Evolutionary conservation across 139 green algal species (phyloP).

Genomic region (Coelastrella sp.): DNA sequence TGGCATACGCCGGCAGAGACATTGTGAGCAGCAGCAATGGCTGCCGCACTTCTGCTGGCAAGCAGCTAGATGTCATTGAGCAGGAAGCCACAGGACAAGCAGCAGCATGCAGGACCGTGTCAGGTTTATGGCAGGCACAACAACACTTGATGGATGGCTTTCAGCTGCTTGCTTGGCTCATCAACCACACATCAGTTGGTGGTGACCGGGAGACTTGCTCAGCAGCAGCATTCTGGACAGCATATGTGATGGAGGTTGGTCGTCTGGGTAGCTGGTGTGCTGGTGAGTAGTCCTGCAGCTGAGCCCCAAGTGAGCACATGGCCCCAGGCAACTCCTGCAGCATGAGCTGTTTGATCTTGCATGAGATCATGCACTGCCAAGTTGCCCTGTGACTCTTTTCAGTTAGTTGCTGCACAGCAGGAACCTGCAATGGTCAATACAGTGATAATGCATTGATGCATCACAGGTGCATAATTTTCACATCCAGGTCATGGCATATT

Average conservation of each 20-base stretch:
- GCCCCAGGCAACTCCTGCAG: background rate
- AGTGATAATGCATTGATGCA: background rate
- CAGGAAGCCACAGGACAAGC: background rate
- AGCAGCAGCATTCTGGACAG: slow-evolving; percentile 11
- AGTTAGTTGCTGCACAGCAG: background rate
- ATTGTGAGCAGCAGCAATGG: background rate
- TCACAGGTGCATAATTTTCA: background rate
- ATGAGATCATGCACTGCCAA: background rate
- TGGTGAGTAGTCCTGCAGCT: background rate
- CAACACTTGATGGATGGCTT: background rate
- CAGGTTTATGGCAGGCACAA: background rate
- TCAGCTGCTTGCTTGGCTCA: background rate
- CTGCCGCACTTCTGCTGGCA: background rate
- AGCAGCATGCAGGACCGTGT: slow-evolving; percentile 21
- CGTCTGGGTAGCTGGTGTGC: slow-evolving; percentile 6
- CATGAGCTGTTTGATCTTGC: background rate
- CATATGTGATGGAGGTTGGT: slow-evolving; percentile 4
- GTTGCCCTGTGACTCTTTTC: background rate
- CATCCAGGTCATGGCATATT: background rate
- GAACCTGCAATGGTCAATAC: background rate
- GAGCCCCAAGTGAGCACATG: background rate
- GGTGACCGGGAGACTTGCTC: background rate
- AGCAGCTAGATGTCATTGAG: background rate
- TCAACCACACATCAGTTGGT: background rate
- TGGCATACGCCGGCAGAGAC: background rate